phyloP scores from a whole-genome alignment of 2,329 filamentous ascomycete genomes.

The Tympanopsis confertula region DNA sequence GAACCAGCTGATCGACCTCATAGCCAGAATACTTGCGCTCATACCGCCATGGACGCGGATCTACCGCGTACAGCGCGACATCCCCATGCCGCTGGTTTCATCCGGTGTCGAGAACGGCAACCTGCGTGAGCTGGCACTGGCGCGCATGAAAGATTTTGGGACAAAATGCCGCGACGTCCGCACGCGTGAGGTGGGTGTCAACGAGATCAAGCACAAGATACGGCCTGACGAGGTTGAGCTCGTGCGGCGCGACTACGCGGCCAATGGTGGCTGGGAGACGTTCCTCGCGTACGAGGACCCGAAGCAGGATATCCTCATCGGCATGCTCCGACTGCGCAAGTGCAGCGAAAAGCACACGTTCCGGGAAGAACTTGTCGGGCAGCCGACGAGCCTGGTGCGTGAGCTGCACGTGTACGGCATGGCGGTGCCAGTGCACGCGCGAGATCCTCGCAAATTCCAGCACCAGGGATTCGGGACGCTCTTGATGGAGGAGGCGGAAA shows the following conservation, averaged over 20 bases:
- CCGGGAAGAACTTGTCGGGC: constrained; percentile 71
- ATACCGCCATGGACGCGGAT: constrained; percentile 97
- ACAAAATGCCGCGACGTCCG: constrained; percentile 93
- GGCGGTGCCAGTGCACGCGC: constrained; percentile 86
- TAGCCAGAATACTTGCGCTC: constrained; percentile 87
- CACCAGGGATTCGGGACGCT: constrained; percentile 95
- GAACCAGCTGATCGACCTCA: constrained; percentile 91
- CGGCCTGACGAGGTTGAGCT: constrained; percentile 91
- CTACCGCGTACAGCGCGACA: constrained; percentile 95
- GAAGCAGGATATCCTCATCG: constrained; percentile 95
- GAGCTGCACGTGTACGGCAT: constrained; percentile 96
- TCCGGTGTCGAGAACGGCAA: constrained; percentile 98
- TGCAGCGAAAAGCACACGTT: constrained; percentile 88
- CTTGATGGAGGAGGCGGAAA: constrained; percentile 94
- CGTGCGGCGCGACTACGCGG: constrained; percentile 82
- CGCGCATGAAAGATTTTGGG: constrained; percentile 98
- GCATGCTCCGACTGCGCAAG: constrained; percentile 75
- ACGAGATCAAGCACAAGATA: constrained; percentile 98
- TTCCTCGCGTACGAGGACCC: constrained; percentile 97
- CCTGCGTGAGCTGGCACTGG: constrained; percentile 79
- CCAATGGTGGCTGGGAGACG: constrained; percentile 96
- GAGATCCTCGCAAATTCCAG: constrained; percentile 93
- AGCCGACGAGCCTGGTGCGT: constrained; percentile 82
- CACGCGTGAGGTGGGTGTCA: constrained; percentile 92
- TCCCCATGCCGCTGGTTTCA: constrained; percentile 99